Base-by-base conservation (phyloP, 176 grass and related monocot species). In the Ananas comosus region DNA sequence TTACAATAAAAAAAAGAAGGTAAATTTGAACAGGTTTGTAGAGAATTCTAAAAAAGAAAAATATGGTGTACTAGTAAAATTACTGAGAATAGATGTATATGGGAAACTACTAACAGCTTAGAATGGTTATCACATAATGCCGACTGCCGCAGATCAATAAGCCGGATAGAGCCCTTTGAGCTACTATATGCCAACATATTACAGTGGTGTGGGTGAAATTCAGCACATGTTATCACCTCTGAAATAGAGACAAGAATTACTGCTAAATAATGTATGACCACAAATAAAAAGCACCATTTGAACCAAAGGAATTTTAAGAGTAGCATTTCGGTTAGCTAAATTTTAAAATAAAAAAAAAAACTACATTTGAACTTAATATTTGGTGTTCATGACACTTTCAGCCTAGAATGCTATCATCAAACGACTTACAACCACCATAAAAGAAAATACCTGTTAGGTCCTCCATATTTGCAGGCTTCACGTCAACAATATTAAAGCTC, bases 401-500 rank as follows among this genome's bases (percentile, higher is more conserved):
- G 65, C 65, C 33, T 67, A 67, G 65, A 67, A 49, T 48, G 65
- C 33, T 42, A 18, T 61, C 17, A 22, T 18, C 21, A 10, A 61
- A 42, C 5, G 33, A 42, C 33, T 61, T 61, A 59, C 54, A 61
- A 61, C 21, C 56, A 61, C 53, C 14, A 69, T 63, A 59, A 17
- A 23, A 71, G 28, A 18, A 80, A 51, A 70, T 73, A 86, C 72
- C 78, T 66, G 65, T 96, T 66, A 96, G 80, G 71, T 96, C 91
- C 81, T 96, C 91, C 91, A 96, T 96, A 74, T 96, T 96, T 77
- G 88, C 59, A 88, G 91, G 91, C 73, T 96, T 96, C 70, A 96
- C 88, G 51, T 96, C 91, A 83, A 96, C 88, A 83, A 96, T 96
- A 51, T 96, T 96, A 77, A 96, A 96, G 67, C 91, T 91, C 72